phyloP scores from a whole-genome alignment of 495 filamentous ascomycete species.

The Trichoderma gamsii region DNA sequence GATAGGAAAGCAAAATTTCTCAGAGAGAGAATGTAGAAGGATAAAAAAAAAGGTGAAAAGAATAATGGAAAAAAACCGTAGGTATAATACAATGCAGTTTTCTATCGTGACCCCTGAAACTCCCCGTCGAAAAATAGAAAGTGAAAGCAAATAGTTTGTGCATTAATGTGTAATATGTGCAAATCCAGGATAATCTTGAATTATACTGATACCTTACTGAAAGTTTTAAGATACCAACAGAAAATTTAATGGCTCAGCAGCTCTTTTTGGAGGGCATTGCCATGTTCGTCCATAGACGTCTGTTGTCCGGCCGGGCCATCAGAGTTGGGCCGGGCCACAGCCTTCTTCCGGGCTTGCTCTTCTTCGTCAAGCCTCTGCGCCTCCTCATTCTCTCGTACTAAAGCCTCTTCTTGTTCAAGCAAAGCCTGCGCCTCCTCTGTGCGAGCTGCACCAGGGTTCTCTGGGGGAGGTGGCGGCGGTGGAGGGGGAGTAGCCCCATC shows the following conservation, averaged over 20 bases:
- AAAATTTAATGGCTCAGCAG: conserved; percentile 1
- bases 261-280: not conserved
- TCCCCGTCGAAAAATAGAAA: not conserved
- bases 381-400: conserved; percentile 37
- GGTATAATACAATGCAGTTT: conserved; percentile 5
- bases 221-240: not conserved
- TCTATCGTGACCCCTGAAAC: conserved; percentile 9
- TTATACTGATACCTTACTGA: not conserved
- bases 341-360: conserved; percentile 24
- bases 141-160: not conserved
- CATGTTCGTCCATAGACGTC: conserved; percentile 8
- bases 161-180: conserved; percentile 11
- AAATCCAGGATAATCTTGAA: conserved; percentile 1
- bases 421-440: conserved; percentile 33
- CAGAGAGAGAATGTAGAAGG: not conserved
- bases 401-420: conserved; percentile 37
- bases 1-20: not conserved
- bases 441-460: conserved; percentile 18
- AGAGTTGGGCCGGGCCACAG: not conserved
- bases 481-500: conserved; percentile 32
- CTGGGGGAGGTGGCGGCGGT: conserved; percentile 39
- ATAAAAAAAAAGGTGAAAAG: not conserved
- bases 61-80: not conserved
- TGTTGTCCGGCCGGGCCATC: conserved; percentile 7
- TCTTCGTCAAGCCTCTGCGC: conserved; percentile 39